Base-by-base conservation (phyloP, 202 grass and related monocot species). In the Digitaria exilis region DNA sequence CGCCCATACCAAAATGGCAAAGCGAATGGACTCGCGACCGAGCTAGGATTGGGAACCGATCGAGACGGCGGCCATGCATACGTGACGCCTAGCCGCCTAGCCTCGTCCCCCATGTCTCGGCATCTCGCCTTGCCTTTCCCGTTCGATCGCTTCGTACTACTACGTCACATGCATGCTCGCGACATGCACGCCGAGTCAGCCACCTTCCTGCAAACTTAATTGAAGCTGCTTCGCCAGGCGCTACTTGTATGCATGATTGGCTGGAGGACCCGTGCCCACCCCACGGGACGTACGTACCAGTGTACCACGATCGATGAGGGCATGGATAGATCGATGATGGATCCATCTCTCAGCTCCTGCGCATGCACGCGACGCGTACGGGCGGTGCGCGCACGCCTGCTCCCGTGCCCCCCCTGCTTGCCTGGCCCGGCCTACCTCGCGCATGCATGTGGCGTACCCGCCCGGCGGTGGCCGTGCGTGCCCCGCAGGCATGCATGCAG, bases 1-100 rank as follows among this genome's bases (percentile, higher is more conserved):
- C 79, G 19, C 25, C 44, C 29, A 69, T 61, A 76, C 82, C 44
- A 46, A 80, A 81, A 71, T 85, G 82, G 77, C 82, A 85, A 81
- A 55, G 70, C 63, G 54, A 70, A 63, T 80, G 72, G 85, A 6
- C 30, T 52, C 31, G 32, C 60, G 28, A 65, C 64, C 34, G 26
- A 72, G 71, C 13, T 4, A 14, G 28, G 8, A 34, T 14, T 7
- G 25, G 35, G 60, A 21, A 48, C 48, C 77, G 22, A 48, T 28
- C 34, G 67, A 32, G 52, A 39, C 49, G 73, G 41, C 83, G 51
- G 51, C 51, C 19, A 22, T 55, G 51, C 37, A 39, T 39, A 18
- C 63, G 6, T 39, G 46, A 25, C 13, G 79, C 18, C 32, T 15
- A 17, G 22, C 25, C 25, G n/a, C n/a, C 45, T 28, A 29, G 14